Percentiles rank a stretch among this genome's conserved stretches.
phyloP scores from a whole-genome alignment of 1,284 basidiomycete genomes.

The Ustilago sp. region DNA sequence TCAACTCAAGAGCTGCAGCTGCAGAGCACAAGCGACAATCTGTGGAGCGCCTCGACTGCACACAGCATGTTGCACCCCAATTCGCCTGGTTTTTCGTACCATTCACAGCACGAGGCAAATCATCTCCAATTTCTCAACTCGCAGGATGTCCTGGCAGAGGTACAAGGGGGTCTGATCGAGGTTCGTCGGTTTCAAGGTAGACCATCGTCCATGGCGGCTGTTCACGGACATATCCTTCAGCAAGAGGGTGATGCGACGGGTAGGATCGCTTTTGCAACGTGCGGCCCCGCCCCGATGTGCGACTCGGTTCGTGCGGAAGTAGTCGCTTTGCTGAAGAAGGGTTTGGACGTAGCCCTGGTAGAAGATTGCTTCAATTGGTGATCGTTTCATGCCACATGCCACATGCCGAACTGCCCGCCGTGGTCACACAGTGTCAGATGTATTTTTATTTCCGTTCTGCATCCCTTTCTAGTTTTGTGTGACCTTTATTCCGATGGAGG shows the following conservation, averaged over 20 bases:
- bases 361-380: slow-evolving; percentile 47
- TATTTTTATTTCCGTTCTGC: neutral
- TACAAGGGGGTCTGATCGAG: slow-evolving; percentile 1
- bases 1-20: slow-evolving; percentile 6
- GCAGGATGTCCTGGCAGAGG: slow-evolving; percentile 14
- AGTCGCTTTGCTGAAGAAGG: slow-evolving; percentile 25
- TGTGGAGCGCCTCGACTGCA: slow-evolving; percentile 3
- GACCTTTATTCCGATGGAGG: too few species aligned
- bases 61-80: slow-evolving; percentile 3
- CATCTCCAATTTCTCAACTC: neutral
- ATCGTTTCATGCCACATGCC: neutral
- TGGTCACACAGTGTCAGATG: neutral
- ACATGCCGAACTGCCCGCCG: too few species aligned
- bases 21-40: neutral
- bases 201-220: slow-evolving; percentile 20
- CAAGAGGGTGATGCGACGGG: neutral
- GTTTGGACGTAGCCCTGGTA: slow-evolving; percentile 22
- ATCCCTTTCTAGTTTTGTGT: too few species aligned
- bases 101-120: neutral
- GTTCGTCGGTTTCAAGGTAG: slow-evolving; percentile 16
- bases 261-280: slow-evolving; percentile 25
- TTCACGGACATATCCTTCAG: slow-evolving; percentile 19
- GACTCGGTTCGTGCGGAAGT: slow-evolving; percentile 35
- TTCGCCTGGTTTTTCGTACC: neutral
- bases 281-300: slow-evolving; percentile 33